phyloP scores from a whole-genome alignment of 2,329 filamentous ascomycete genomes.

The Lachnellula cervina region DNA sequence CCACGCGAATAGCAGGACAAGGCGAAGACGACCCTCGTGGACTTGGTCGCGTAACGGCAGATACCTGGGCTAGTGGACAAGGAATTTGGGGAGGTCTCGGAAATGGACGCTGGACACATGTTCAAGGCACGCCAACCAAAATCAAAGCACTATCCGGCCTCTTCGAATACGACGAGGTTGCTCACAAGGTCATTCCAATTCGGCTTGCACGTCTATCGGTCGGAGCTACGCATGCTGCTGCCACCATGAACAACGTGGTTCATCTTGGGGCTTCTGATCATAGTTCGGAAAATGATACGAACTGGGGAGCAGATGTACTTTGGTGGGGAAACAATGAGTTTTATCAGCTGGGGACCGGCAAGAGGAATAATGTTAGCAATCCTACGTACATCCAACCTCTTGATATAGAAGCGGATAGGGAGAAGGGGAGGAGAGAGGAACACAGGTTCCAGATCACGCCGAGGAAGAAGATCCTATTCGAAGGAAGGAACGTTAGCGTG shows the following conservation, averaged over 20 bases:
- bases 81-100: slow-evolving; percentile 81
- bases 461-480: slow-evolving; percentile 61
- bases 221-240: slow-evolving; percentile 75
- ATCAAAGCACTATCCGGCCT: slow-evolving; percentile 79
- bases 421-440: slow-evolving; percentile 58
- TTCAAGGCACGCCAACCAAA: slow-evolving; percentile 71
- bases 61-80: slow-evolving; percentile 82
- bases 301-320: slow-evolving; percentile 83
- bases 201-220: slow-evolving; percentile 67
- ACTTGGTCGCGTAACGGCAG: slow-evolving; percentile 58
- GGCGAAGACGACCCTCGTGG: slow-evolving; percentile 36
- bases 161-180: slow-evolving; percentile 78
- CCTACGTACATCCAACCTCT: slow-evolving; percentile 77
- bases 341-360: slow-evolving; percentile 89
- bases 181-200: slow-evolving; percentile 68
- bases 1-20: slow-evolving; percentile 51
- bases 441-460: slow-evolving; percentile 81
- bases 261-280: slow-evolving; percentile 45
- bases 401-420: slow-evolving; percentile 59
- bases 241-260: slow-evolving; percentile 77
- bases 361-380: slow-evolving; percentile 70
- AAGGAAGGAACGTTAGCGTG: slow-evolving; percentile 65
- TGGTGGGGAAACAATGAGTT: slow-evolving; percentile 96
- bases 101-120: slow-evolving; percentile 83
- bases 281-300: slow-evolving; percentile 62